Conservation (phyloP, 345 rosid species). For the Euphorbia peplus region DNA sequence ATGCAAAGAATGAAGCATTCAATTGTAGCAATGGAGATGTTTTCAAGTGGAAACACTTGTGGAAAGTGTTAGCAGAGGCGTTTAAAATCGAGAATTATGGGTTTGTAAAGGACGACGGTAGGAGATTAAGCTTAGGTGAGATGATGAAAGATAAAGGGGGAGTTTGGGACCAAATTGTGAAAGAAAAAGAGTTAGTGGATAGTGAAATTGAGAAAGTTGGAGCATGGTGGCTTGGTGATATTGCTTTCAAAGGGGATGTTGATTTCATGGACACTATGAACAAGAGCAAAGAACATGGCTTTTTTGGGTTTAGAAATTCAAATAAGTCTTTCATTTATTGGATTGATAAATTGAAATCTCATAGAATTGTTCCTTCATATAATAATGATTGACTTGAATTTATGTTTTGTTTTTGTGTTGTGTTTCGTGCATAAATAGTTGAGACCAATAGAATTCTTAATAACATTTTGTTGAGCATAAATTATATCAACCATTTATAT, state of each 20-base stretch:
- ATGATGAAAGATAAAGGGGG: slow-evolving; percentile 61
- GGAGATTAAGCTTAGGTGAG: slow-evolving; percentile 44
- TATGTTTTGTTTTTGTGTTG: no score
- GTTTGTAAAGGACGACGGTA: slow-evolving; percentile 40
- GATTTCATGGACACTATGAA: slow-evolving; percentile 47
- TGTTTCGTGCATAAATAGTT: no score
- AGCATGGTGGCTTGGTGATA: slow-evolving; percentile 59
- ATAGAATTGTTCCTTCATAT: slow-evolving; percentile 24
- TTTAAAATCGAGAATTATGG: slow-evolving; percentile 76
- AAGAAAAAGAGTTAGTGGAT: slow-evolving; percentile 49
- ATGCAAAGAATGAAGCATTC: slow-evolving; percentile 62
- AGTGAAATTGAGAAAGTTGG: slow-evolving; percentile 53
- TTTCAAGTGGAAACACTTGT: slow-evolving; percentile 80
- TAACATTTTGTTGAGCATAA: no score
- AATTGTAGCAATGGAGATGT: slow-evolving; percentile 71
- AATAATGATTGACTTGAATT: not conserved
- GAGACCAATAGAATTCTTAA: no score
- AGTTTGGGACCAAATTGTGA: slow-evolving; percentile 80
- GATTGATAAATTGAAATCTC: slow-evolving; percentile 26
- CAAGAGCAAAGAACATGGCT: slow-evolving; percentile 79
- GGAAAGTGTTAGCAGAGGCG: slow-evolving; percentile 69
- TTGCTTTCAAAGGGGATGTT: slow-evolving; percentile 17
- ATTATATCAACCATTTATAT: no score
- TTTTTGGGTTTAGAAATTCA: slow-evolving; percentile 76
- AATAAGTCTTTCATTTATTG: slow-evolving; percentile 36